Conservation (phyloP, 345 rosid species). For the Citrus australasica region DNA sequence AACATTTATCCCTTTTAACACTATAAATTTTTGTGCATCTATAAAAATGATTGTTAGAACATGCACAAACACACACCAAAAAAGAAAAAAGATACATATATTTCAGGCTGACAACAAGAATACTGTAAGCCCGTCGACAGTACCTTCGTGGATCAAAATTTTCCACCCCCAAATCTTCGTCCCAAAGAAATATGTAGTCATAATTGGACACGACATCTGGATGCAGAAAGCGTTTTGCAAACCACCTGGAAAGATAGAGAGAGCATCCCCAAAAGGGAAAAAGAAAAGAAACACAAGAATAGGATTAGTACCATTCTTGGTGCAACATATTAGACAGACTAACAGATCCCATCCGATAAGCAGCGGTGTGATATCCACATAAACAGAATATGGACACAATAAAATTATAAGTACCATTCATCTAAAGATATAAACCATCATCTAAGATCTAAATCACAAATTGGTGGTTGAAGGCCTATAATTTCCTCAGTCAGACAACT, state of each 20-base stretch:
- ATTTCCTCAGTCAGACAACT: not conserved
- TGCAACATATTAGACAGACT: not conserved
- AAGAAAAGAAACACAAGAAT: not conserved
- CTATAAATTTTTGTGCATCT: not conserved
- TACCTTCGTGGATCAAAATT: slow-evolving; percentile 78
- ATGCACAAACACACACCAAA: not conserved
- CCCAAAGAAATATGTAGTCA: slow-evolving; percentile 96
- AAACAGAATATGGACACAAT: slow-evolving; percentile 1
- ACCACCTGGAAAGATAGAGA: slow-evolving; percentile 69
- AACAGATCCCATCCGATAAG: not conserved
- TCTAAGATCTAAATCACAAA: not conserved
- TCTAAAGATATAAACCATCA: not conserved
- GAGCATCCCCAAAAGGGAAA: not conserved
- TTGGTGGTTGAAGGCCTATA: too few relatives aligned
- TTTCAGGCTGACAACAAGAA: not conserved
- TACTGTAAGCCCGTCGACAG: not conserved
- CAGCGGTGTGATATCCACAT: not conserved
- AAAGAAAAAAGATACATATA: too few relatives aligned
- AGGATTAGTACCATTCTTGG: not conserved
- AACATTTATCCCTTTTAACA: not conserved
- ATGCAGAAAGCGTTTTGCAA: slow-evolving; percentile 94
- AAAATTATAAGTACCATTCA: slow-evolving; percentile 6
- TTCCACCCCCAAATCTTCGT: slow-evolving; percentile 91
- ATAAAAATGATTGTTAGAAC: not conserved
- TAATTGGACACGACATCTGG: slow-evolving; percentile 78